A percentile compares a stretch with the other conserved stretches of the same genome.
Conservation (phyloP, 139 green algal genomes). For the Zygnema circumcarinatum region DNA sequence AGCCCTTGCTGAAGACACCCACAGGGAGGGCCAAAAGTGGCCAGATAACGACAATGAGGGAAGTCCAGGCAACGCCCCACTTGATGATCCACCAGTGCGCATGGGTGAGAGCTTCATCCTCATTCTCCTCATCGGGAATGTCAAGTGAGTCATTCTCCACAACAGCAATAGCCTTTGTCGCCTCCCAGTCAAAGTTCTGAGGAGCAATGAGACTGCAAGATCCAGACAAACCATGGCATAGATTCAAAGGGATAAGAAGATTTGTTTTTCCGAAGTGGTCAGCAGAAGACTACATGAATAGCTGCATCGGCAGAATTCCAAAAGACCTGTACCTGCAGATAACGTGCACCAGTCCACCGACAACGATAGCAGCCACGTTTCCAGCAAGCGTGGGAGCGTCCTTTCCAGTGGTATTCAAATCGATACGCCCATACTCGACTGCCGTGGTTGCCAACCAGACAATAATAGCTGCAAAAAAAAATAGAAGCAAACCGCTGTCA, state of each 20-base stretch:
- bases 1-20: slow-evolving; percentile 73
- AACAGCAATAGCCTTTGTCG: slow-evolving; percentile 17
- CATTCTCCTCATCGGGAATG: slow-evolving; percentile 52
- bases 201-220: slow-evolving; percentile 9
- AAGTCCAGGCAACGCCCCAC: slow-evolving; percentile 66
- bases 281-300: too few species aligned
- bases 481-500: too few species aligned
- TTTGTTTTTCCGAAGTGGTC: too few species aligned
- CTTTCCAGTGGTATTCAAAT: slow-evolving; percentile 41
- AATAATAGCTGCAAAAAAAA: slow-evolving; percentile 35
- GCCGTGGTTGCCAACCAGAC: slow-evolving; percentile 36
- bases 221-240: too few species aligned
- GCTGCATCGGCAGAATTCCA: too few species aligned
- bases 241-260: too few species aligned
- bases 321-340: slow-evolving; percentile 19
- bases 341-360: slow-evolving; percentile 26
- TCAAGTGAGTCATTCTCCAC: slow-evolving; percentile 21
- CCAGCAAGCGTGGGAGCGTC: slow-evolving; percentile 47
- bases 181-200: slow-evolving; percentile 20
- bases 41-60: slow-evolving; percentile 75
- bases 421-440: slow-evolving; percentile 23
- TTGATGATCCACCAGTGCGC: slow-evolving; percentile 54
- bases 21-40: slow-evolving; percentile 73
- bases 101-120: slow-evolving; percentile 36
- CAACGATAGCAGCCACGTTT: slow-evolving; percentile 54